Evolutionary conservation across 148 eudicot genomes (phyloP).

Genomic region (Rheum nobile): DNA sequence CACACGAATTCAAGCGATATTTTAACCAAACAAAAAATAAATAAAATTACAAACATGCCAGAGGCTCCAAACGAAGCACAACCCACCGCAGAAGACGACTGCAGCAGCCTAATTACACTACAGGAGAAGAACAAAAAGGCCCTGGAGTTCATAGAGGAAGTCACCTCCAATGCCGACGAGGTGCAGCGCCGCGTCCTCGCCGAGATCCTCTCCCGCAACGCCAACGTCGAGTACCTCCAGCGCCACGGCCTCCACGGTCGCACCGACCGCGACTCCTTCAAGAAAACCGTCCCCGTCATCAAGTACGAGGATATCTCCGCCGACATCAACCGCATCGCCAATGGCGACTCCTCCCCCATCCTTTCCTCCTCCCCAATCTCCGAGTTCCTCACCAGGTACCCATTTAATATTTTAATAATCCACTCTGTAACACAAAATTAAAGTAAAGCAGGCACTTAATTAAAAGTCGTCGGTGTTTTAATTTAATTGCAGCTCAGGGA

Average conservation of each 20-base stretch:
- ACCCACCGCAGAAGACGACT: not conserved
- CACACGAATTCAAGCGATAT: not conserved
- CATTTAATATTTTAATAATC: too few relatives aligned
- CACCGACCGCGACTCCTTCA: conserved; percentile 49
- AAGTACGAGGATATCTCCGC: conserved; percentile 63
- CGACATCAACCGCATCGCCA: conserved; percentile 71
- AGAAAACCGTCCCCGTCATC: conserved; percentile 60
- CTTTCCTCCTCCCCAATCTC: conserved; percentile 80
- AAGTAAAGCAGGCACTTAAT: not conserved
- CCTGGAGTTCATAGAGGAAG: conserved; percentile 51
- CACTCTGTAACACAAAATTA: not conserved
- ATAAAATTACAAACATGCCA: not conserved
- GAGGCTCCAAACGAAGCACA: not conserved
- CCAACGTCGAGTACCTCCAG: conserved; percentile 51
- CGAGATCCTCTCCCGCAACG: conserved; percentile 50
- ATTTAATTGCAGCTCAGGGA: conserved; percentile 41
- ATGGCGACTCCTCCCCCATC: conserved; percentile 70
- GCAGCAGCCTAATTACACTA: not conserved
- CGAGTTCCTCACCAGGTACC: conserved; percentile 87
- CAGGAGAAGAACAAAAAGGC: conserved; percentile 33
- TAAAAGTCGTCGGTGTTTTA: not conserved
- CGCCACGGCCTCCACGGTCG: conserved; percentile 47
- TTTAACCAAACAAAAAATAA: not conserved
- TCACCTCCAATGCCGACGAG: conserved; percentile 38
- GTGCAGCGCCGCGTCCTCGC: conserved; percentile 36